A percentile compares a stretch with the other conserved stretches of the same genome.
phyloP scores from a whole-genome alignment of 2,329 filamentous ascomycete genomes.

The Tricladium varicosporioides region DNA sequence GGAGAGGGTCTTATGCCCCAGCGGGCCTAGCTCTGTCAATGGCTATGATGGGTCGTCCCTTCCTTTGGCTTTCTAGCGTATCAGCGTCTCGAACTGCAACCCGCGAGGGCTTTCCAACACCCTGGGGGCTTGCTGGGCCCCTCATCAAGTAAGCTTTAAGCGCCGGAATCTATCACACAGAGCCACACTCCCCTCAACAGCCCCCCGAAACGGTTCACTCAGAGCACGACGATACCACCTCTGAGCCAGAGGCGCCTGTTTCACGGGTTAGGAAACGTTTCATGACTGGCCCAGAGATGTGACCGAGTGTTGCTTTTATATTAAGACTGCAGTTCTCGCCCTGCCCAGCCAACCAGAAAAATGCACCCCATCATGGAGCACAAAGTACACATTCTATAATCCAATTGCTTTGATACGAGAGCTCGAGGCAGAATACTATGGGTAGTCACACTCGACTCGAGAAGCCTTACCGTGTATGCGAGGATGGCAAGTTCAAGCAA shows the following conservation, averaged over 20 bases:
- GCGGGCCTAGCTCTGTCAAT: not conserved
- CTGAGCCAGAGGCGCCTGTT: slow-evolving; percentile 23
- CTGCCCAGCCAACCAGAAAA: slow-evolving; percentile 8
- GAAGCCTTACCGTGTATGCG: too few species aligned
- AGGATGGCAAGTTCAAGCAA: too few species aligned
- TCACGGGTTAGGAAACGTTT: slow-evolving; percentile 24
- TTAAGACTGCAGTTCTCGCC: slow-evolving; percentile 16
- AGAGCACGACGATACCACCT: slow-evolving; percentile 2
- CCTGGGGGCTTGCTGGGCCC: too few species aligned
- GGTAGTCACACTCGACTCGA: too few species aligned
- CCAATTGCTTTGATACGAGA: not conserved
- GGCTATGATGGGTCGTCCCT: too few species aligned
- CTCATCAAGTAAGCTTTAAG: slow-evolving; percentile 4
- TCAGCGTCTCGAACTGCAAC: not conserved
- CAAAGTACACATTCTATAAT: too few species aligned
- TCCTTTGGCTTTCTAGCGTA: not conserved
- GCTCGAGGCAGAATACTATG: too few species aligned
- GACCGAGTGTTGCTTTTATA: slow-evolving; percentile 23
- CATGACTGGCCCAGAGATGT: slow-evolving; percentile 24
- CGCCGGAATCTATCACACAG: not conserved
- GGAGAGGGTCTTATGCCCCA: not conserved
- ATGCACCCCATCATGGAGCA: not conserved
- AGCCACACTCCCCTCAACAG: not conserved
- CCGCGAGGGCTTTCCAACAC: too few species aligned
- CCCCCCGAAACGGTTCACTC: not conserved